Evolutionary conservation across 768 basidiomycete genomes (phyloP).

Genomic region (Pholiota microspora): DNA sequence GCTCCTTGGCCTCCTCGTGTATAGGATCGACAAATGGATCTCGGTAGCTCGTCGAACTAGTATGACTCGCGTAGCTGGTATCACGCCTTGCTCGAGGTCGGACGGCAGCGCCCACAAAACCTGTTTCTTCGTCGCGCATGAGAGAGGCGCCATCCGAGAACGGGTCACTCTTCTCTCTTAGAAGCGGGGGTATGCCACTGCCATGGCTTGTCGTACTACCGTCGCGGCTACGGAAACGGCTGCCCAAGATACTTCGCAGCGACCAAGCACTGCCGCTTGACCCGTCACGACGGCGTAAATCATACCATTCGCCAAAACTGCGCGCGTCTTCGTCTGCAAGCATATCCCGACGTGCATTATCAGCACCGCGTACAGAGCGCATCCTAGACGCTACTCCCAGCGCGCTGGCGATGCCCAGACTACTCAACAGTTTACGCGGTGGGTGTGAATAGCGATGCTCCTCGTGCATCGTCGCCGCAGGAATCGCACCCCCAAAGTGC

Average conservation of each 20-base stretch:
- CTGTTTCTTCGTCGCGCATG: constrained; percentile 32
- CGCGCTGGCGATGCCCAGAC: constrained; percentile 30
- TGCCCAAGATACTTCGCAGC: constrained; percentile 41
- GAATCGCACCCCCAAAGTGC: constrained; percentile 30
- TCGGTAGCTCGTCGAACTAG: constrained; percentile 38
- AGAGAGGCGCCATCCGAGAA: constrained; percentile 45
- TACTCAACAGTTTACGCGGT: constrained; percentile 17
- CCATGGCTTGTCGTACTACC: constrained; percentile 31
- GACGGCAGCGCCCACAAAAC: constrained; percentile 23
- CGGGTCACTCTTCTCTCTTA: constrained; percentile 49
- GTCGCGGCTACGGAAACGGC: constrained; percentile 37
- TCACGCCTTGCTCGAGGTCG: constrained; percentile 30
- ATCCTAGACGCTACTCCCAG: constrained; percentile 28
- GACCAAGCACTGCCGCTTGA: constrained; percentile 55
- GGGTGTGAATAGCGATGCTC: constrained; percentile 11
- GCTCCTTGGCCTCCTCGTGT: constrained; percentile 26
- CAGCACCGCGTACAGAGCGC: constrained; percentile 20
- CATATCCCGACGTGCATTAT: constrained; percentile 57
- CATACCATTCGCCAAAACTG: constrained; percentile 45
- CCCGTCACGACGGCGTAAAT: constrained; percentile 33
- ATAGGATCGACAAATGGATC: constrained; percentile 50
- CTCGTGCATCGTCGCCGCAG: constrained; percentile 24
- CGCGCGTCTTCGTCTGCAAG: constrained; percentile 73
- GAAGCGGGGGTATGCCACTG: constrained; percentile 22
- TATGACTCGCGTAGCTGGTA: constrained; percentile 37